Base-by-base conservation (phyloP, 2,329 filamentous ascomycete species). In the Ophiosphaerella korrae region DNA sequence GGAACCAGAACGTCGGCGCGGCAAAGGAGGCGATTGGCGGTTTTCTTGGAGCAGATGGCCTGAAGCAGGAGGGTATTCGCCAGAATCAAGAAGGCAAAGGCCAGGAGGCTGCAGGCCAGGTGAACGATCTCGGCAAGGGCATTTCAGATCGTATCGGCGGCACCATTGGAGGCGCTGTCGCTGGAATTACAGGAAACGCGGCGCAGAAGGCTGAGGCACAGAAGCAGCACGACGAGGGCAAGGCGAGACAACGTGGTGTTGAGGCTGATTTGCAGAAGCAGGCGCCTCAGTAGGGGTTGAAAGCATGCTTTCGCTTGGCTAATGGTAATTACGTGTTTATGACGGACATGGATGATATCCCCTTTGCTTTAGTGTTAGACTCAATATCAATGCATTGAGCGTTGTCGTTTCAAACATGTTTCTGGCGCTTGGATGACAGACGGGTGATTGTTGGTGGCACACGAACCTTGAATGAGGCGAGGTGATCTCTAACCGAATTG, bases 1-100 rank as follows among this genome's bases (percentile, higher is more conserved):
- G 88, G 86, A 90, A 96, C 78, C 92, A 97, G 77, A 96, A 91
- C 5, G 69, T 92, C n/a, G 93, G 92, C 45, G 84, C 88, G 1
- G 87, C 87, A 37, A 97, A 97, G 80, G 90, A 97, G 72, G 79
- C 86, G 4, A 57, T 94, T 1, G 93, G 93, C 50, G 86, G 87
- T 14, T 64, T 93, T 5, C 60, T 93, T 23, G 93, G 92, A 53
- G 86, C 84, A 57, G 88, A 94, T 76, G 81, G 79, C 31, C 75
- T 97, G 46, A 93, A 92, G 79, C 80, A 84, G 41, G 71, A 86
- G 21, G 93, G 93, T 5, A 84, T 84, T 29, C 75, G 88, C 64
- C 92, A 97, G 78, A 95, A 96, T 69, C 78, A 84, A 31, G 82
- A 88, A 56, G 93, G 92, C 16, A 88, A 94, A 76, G 83, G 82